Base-by-base conservation (phyloP, 23 red algal species). In the Gracilaria vermiculophylla region DNA sequence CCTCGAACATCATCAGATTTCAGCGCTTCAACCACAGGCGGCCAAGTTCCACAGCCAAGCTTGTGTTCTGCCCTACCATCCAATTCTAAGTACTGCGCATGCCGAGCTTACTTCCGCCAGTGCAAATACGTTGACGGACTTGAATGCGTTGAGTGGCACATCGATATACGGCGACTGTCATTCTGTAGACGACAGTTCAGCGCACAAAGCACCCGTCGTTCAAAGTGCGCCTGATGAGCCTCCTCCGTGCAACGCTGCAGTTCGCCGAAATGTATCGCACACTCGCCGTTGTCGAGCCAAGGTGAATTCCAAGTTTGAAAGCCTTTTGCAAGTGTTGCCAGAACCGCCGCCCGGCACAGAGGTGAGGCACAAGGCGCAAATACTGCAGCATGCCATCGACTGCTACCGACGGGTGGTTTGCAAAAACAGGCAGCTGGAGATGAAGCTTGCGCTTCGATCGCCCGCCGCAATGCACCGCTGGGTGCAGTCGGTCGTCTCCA, bases 331-430 rank as follows among this genome's bases (percentile, higher is more conserved):
- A 44, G 69, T 75, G 57, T 52, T 92, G 31, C 76, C 76, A 19
- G 37, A 62, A 25, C 81, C 91, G 10, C 91, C 81, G n/a, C 41
- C 20, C 8, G 57, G 60, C 20, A 76, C 80, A 13, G 82, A 85
- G 61, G 24, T 87, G 7, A 80, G 79, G 40, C 79, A 77, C 81
- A 94, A 94, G 66, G 91, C 91, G 10, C 79, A 94, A 31, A 84
- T 94, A 2, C 69, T 94, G 23, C 45, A 57, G 5, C 86, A 65
- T 32, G 72, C 79, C 29, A 94, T 87, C 75, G 85, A 69, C 11
- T 69, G 52, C 34, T 77, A 73, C 53, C 85, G 72, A 9, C 32
- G 20, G 16, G 69, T 86, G 12, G 35, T 62, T 21, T 74, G 64
- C 16, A 40, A 42, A 13, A 86, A 86, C 66, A 58, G 62, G 31